Base-by-base conservation (phyloP, 805 yeast species). In the Suhomyces emberorum region DNA sequence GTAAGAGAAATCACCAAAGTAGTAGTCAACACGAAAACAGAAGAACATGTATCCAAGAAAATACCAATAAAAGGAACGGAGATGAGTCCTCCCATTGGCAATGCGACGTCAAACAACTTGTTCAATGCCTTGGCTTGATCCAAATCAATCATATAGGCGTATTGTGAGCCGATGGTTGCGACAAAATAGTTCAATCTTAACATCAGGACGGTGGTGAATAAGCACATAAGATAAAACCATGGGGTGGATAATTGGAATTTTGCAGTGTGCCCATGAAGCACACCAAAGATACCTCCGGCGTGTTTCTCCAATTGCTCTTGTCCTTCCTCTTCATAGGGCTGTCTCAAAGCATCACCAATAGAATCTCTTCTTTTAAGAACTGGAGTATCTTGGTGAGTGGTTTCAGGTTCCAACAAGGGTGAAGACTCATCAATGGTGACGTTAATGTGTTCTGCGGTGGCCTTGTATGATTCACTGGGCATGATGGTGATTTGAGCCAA, bases 161-260 rank as follows among this genome's bases (percentile, higher is more conserved):
- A 76, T 50, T 76, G 81, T n/a, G 80, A 65, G 35, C 71, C 68
- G 39, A 76, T 63, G 12, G 81, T 76, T 16, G 81, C 80, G 33
- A 76, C 81, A 52, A 76, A 76, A 55, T 76, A 76, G 55, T 76
- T 76, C 37, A 76, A 57, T 48, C 81, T 59, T 41, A 76, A 61
- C 81, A 76, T 76, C 55, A 71, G 78, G 40, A 76, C 66, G 15
- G 76, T 72, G n/a, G 77, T 63, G 49, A 74, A 74, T 19, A 61
- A 32, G 46, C 76, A 66, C 61, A 74, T 72, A 28, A 75, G 57
- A 29, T 55, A 45, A 46, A 76, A 76, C 80, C 80, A 76, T 36
- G 66, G 72, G 2, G 79, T 69, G 41, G 59, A 63, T 51, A 76
- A 60, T 54, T 76, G 81, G 38, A 58, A 64, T 23, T 60, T 46